These are phyloP conservation scores for Cardamine occulta DNA, from an alignment of 345 rosid species.

Conservation along the genomic window DNA sequence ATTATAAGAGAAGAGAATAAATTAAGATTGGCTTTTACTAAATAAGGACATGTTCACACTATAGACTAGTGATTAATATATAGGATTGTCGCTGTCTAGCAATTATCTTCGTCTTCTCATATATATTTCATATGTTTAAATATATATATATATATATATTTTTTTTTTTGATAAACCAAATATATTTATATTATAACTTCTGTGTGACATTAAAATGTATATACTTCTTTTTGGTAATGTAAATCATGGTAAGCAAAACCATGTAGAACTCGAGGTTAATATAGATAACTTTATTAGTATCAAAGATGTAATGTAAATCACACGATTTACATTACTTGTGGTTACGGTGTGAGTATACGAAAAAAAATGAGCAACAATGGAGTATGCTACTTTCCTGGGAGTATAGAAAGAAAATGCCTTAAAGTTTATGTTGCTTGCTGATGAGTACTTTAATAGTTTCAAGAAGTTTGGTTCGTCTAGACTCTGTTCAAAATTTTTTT, in stretches of 20 bases:
- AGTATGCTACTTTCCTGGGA: background rate
- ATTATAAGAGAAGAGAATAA: too few relatives aligned
- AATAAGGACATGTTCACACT: constrained; percentile 1
- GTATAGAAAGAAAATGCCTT: background rate
- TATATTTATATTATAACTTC: too few relatives aligned
- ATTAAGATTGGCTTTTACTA: constrained; percentile 3
- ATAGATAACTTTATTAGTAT: background rate
- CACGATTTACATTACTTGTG: constrained; percentile 10
- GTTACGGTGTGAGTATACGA: constrained; percentile 15
- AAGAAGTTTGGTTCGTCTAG: background rate
- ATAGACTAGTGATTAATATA: background rate
- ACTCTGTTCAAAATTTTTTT: background rate
- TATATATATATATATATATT: too few relatives aligned
- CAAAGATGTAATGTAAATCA: background rate
- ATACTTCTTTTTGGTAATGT: too few relatives aligned
- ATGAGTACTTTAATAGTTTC: background rate
- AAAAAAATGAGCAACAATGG: constrained; percentile 1
- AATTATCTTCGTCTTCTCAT: background rate
- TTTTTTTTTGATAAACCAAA: too few relatives aligned
- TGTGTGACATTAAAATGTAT: background rate
- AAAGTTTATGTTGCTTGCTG: background rate
- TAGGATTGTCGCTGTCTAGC: background rate
- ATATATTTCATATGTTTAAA: background rate
- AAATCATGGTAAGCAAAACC: too few relatives aligned
- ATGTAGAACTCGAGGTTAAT: background rate